Base-by-base conservation (phyloP, 352 stramenopile genomes). In the Globisporangium alternatum region DNA sequence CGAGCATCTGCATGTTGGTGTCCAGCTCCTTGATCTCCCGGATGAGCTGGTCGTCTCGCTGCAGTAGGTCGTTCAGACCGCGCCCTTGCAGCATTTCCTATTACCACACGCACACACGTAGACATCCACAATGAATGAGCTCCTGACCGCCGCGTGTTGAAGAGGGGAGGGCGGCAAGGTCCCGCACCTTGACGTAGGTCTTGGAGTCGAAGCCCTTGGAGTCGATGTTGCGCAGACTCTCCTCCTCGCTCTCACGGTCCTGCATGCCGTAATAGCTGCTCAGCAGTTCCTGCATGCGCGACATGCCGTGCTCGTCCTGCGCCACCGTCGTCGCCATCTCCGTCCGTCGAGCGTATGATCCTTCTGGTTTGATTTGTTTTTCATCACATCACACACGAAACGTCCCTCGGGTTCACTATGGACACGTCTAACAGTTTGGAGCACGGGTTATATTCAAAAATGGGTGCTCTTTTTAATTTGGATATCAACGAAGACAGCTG, bases 1-100 rank as follows among this genome's bases (percentile, higher is more conserved):
- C 98, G 47, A 99, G 83, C 76, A 98, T 99, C 81, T 99, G 98
- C 97, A 99, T 99, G 57, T 97, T 98, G 22, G 91, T 98, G 76
- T 99, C 97, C 19, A 99, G 83, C 39, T 95, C 93, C 67, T 98
- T 97, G 58, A 97, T 94, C 75, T 98, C 81, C 60, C 74, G 70
- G 62, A 95, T 95, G 37, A 96, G 71, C 58, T 84, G 75, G 60
- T 93, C 82, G 67, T 96, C 87, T 9, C 70, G 77, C 49, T 72
- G 64, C 25, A 96, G 68, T 31, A 96, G 75, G 12, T 96, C 87
- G 45, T 87, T 84, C 31, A 96, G 70, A 13, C 81, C 78, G 30
- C 81, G 75, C 45, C 57, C 75, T 62, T 80, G 51, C 48, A 96
- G 68, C 56, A 96, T 67, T 52, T 90, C 78, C 71, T 90, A 55